Base-by-base conservation (phyloP, 176 grass and related monocot genomes). In the Oryza punctata region DNA sequence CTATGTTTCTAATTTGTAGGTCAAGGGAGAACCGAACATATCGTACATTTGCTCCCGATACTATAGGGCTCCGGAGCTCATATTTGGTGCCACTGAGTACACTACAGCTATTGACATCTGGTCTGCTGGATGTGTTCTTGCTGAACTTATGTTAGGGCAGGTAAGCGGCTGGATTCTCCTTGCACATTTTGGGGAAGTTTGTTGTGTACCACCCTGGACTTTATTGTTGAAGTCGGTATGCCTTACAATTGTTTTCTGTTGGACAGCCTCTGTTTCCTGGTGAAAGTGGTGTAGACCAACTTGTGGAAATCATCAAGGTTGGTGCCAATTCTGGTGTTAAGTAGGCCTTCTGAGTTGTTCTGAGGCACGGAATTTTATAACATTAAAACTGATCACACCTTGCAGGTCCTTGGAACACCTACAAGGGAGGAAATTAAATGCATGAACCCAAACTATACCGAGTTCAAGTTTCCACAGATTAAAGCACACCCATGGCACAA, bases 391-490 rank as follows among this genome's bases (percentile, higher is more conserved):
- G 10, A 32, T 75, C 77, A 21, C 72, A 30, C 46, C n/a, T 73
- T 69, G 37, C 87, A 94, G 92, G 84, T 91, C 44, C 81, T 94
- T 72, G 92, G 92, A 57, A 94, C 92, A 19, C 92, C 89, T 5
- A 94, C 92, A 46, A 94, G 92, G 64, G 92, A 94, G 76, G 92
- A 94, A 83, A 94, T 94, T 67, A 94, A 94, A 85, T 94, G 92
- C 87, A 94, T 94, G 92, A 94, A 94, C 64, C 92, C 92, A 23
- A 94, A 94, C 16, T 94, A 94, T 32, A 91, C 87, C 0, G 92
- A 94, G 80, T 94, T 91, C 43, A 94, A 89, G 35, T 94, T 94
- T 59, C 92, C 92, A 44, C 92, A 94, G 72, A 94, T 94, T 50
- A 94, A 94, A 75, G 92, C 87, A 72, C 92, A 94, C 38, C 92